phyloP scores from a whole-genome alignment of 139 green algal genomes.

The Micromonas pusilla region DNA sequence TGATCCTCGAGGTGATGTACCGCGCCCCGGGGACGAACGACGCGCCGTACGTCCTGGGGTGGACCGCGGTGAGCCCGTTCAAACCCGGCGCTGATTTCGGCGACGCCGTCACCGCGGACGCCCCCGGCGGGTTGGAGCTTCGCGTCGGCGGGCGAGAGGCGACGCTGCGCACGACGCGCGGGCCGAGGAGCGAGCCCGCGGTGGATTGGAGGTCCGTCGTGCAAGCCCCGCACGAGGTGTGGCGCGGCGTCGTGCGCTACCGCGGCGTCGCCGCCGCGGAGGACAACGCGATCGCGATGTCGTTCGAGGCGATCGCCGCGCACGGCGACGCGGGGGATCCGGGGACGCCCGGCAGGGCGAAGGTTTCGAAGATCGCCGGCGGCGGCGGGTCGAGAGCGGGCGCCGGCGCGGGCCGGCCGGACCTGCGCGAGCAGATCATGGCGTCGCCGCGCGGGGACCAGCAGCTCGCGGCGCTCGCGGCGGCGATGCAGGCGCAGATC shows the following conservation, averaged over 20 bases:
- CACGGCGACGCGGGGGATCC: neutral
- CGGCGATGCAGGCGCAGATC: too few relatives aligned
- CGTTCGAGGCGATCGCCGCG: neutral
- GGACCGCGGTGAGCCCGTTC: constrained; percentile 43
- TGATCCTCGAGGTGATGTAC: constrained; percentile 51
- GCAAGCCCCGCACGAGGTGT: neutral
- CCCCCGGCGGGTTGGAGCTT: neutral
- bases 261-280: neutral
- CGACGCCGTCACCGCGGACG: neutral
- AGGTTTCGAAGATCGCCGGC: neutral
- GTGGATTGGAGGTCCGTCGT: neutral
- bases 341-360: neutral
- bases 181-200: constrained; percentile 37
- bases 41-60: constrained; percentile 36
- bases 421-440: too few relatives aligned
- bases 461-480: too few relatives aligned
- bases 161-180: constrained; percentile 31
- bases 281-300: neutral
- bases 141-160: neutral
- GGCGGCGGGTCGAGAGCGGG: too few relatives aligned
- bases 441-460: too few relatives aligned
- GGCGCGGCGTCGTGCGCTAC: neutral
- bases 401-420: too few relatives aligned
- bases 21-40: constrained; percentile 28
- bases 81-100: neutral